Evolutionary conservation across 1,284 basidiomycete species (phyloP), one percentile per base, ranked within the genome.

Genomic region (Lentinus polychrous): DNA sequence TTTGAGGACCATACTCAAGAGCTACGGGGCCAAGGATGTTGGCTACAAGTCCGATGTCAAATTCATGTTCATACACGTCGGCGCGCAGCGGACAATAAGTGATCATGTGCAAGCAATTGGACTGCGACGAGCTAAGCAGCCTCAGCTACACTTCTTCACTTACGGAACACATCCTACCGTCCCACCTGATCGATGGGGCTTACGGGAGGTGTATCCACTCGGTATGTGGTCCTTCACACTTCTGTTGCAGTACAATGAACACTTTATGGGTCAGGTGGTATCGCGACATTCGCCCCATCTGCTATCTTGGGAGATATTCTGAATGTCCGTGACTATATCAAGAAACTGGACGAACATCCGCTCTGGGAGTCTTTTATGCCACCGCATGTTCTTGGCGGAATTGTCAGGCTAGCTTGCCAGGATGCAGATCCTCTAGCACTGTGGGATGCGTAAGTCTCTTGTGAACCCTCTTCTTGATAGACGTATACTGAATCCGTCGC

Each of bases 41-140:
- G 67, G 67, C 8, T 49, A 64, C 51, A 68, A 73, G 43, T 57
- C 62, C 7, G 71, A 75, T 43, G 64, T 68, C 23, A 62, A 76
- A 18, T 63, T 78, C 31, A 57, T 86, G 6, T 88, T 88, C 52
- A 69, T 86, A 18, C 82, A 86, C 60, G 72, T 79, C n/a, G 75
- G 75, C 17, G 70, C 80, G 8, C 56, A 86, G 47, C 59, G 58
- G 35, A 69, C 63, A 1, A 53, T 87, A 3, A 63, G 71, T 49
- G n/a, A 27, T 10, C 68, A 67, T 17, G 58, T 86, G 18, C 72
- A 72, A 1, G 64, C 60, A 3, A 61, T 86, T 22, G 68, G 67
- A 3, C 68, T 74, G 34, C 69, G 78, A 40, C 62, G 76, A 8
- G 58, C 55, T 20, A 71, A 72, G 18, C 58, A 60, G 10, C 64